A percentile compares a stretch with the other conserved stretches of the same genome.
Conservation (phyloP, 1,139 yeast species). For the Suhomyces kunorum region DNA sequence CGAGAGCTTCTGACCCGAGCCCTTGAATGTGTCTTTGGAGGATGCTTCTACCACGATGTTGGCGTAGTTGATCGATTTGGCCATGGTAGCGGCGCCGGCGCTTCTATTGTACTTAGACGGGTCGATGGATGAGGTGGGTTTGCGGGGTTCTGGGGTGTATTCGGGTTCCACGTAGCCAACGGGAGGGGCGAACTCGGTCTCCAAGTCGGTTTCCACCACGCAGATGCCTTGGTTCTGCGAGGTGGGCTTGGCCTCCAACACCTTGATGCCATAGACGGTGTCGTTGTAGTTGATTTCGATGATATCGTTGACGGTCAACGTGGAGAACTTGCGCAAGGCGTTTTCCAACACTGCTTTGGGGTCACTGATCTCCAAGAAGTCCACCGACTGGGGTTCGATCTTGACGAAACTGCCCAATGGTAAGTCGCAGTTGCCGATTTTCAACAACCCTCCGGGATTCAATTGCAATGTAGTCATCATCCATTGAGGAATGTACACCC, state of each 20-base stretch:
- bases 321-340: slow-evolving; percentile 84
- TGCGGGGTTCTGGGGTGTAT: slow-evolving; percentile 42
- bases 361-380: slow-evolving; percentile 88
- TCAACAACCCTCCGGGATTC: slow-evolving; percentile 77
- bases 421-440: slow-evolving; percentile 73
- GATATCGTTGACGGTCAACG: slow-evolving; percentile 81
- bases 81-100: slow-evolving; percentile 75
- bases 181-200: slow-evolving; percentile 98
- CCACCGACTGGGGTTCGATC: slow-evolving; percentile 92
- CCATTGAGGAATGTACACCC: slow-evolving; percentile 96
- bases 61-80: slow-evolving; percentile 70
- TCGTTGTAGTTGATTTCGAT: slow-evolving; percentile 89
- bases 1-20: slow-evolving; percentile 72
- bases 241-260: slow-evolving; percentile 86
- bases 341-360: slow-evolving; percentile 97
- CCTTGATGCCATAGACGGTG: slow-evolving; percentile 74
- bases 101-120: slow-evolving; percentile 41
- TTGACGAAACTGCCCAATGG: slow-evolving; percentile 88
- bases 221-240: slow-evolving; percentile 67
- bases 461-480: slow-evolving; percentile 80
- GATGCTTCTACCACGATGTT: slow-evolving; percentile 51
- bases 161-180: slow-evolving; percentile 96
- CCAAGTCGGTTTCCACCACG: slow-evolving; percentile 95
- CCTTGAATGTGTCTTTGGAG: slow-evolving; percentile 44
- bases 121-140: slow-evolving; percentile 28